Evolutionary conservation across 176 grass and related monocot genomes (phyloP), one percentile per base, ranked within the genome.

Genomic region (Phyllostachys edulis): DNA sequence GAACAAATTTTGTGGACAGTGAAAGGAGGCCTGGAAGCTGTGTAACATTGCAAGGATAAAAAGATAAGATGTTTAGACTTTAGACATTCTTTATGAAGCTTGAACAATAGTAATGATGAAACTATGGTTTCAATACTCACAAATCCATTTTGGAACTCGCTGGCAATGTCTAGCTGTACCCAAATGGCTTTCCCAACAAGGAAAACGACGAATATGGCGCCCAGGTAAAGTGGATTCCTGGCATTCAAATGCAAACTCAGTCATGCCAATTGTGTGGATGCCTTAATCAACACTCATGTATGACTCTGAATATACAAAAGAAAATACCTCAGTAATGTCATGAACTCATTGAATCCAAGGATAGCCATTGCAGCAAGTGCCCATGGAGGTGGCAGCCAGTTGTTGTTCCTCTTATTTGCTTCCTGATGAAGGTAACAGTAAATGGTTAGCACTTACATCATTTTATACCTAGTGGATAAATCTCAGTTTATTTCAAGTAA

Each of bases 291-390:
- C 34, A 71, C 32, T 80, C 0, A 75, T 9, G 21, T 12, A 62
- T 87, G 45, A 34, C 11, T 2, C 40, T 76, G 45, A 20, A 63
- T 13, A 63, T 13, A 64, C 37, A 79, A 50, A 83, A 50, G 26
- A 78, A 66, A 62, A 85, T 87, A 99, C 97, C 90, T 96, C 84
- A 99, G 75, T 76, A 99, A 89, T 67, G 91, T 90, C 97, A 99
- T 99, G 50, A 99, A 94, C 83, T 99, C 97, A 13, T 99, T 99
- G 88, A 99, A 99, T 55, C 96, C 96, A 83, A 99, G 90, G 27
- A 99, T 69, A 54, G 79, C 73, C 80, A 99, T 96, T 67, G 96
- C 96, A 49, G 87, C 96, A 68, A 99, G 92, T 42, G 96, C 96
- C 96, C 96, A 99, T 71, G 96, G 96, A 90, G 93, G 96, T 67